Evolutionary conservation across 2,329 filamentous ascomycete genomes (phyloP), one percentile per base, ranked within the genome.

Genomic region (Endocalyx cinctus): DNA sequence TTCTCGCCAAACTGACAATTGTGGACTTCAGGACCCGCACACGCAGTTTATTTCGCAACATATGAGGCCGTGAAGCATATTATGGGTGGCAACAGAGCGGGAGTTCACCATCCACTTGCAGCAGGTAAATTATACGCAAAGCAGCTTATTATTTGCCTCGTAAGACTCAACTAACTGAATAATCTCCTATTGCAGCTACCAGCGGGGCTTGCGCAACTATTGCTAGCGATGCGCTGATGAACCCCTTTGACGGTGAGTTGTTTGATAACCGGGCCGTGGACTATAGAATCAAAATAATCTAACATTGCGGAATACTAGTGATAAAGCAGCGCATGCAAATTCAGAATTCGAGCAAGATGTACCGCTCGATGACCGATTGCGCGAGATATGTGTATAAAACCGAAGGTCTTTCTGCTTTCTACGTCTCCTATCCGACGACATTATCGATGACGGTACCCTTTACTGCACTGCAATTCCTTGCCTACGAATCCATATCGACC

Each of bases 241-340:
- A 97, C 58, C 92, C 92, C 15, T 98, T 98, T 59, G 92, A 98
- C 67, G 88, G 88, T 95, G 74, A 53, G 77, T 57, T 8, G n/a
- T n/a, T n/a, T n/a, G n/a, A n/a, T n/a, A n/a, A n/a, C n/a, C n/a
- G n/a, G n/a, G n/a, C n/a, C n/a, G n/a, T n/a, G n/a, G n/a, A n/a
- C n/a, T n/a, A n/a, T n/a, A n/a, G n/a, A n/a, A n/a, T n/a, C n/a
- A n/a, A n/a, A n/a, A n/a, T n/a, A n/a, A n/a, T n/a, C n/a, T n/a
- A n/a, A n/a, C n/a, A n/a, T n/a, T n/a, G n/a, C 25, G 11, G 10
- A 10, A 20, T 10, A 25, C 18, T 54, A 96, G 92, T 98, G 42
- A 95, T 98, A 70, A 98, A 98, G 67, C 92, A 98, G 63, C 86
- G 92, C 52, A 98, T 98, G 92, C 92, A 98, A 63, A 85, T 98